These are phyloP conservation scores for Elymus sibiricus DNA, from an alignment of 176 grass and related monocot species.

Conservation along the genomic window DNA sequence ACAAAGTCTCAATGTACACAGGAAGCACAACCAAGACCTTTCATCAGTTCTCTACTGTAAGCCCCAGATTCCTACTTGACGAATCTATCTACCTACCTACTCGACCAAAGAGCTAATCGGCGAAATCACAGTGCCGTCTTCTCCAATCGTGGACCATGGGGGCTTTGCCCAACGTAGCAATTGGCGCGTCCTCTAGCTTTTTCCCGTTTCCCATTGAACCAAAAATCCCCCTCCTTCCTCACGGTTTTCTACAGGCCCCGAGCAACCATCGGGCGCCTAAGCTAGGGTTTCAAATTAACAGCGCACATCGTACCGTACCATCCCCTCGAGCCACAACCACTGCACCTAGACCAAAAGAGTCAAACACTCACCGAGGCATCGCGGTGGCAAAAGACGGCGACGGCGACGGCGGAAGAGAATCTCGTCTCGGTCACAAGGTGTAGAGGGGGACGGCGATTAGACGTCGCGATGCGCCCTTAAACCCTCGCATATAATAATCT, in stretches of 20 bases:
- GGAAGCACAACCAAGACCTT: not conserved
- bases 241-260: not conserved
- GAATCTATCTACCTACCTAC: not conserved
- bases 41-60: not conserved
- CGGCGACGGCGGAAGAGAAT: not conserved
- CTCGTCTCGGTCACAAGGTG: not conserved
- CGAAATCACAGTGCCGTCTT: not conserved
- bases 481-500: not conserved
- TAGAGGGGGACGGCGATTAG: not conserved
- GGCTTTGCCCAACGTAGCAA: not conserved
- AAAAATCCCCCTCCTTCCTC: not conserved
- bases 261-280: not conserved
- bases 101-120: not conserved
- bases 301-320: not conserved
- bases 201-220: not conserved
- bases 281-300: conserved; percentile 36
- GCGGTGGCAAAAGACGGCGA: not conserved
- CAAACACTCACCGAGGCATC: conserved; percentile 44
- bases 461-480: not conserved
- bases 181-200: not conserved
- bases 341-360: not conserved
- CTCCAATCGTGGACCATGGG: not conserved
- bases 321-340: not conserved
- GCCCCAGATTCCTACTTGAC: not conserved
- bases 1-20: not conserved